Base-by-base conservation (phyloP, 371 early-diverging fungal genomes). In the Rhizopus sp. region DNA sequence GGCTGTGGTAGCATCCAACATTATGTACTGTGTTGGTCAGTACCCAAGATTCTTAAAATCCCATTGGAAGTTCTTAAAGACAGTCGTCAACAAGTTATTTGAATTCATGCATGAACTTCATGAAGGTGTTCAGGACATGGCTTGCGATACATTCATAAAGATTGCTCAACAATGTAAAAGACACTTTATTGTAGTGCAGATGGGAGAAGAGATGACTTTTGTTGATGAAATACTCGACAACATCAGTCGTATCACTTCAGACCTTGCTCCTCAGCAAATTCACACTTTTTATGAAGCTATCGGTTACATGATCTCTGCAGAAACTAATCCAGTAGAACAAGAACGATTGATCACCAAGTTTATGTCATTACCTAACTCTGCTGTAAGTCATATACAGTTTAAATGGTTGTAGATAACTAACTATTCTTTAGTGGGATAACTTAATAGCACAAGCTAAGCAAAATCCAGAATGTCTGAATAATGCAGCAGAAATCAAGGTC, bases 121-220 rank as follows among this genome's bases (percentile, higher is more conserved):
- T 65, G 99, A 98, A 78, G 99, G 99, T 80, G 98, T 99, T 16
- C 97, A 98, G 72, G 99, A 99, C 74, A 99, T 99, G 99, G 99
- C 99, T 23, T 99, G 99, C 76, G 99, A 99, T 74, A 99, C 99
- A 3, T 99, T 99, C 73, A 95, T 97, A 63, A 98, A 95, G 71
- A 99, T 99, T 68, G 84, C 97, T 13, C 94, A 96, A 68, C 97
- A 97, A 70, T 97, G 98, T 77, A 90, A 90, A 44, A 87, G 93
- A 23, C 96, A 99, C 66, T 98, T 99, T 83, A 90, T 97, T 30
- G 57, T 77, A 3, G 93, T 93, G 72, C 95, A 96, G 70, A 73
- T 83, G 8, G 91, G 91, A 30, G 98, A 97, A 70, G 60, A 75
- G 8, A 72, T 72, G 59, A 95, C 97, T 15, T 98, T 94, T 65